Conservation (phyloP, 345 rosid genomes). For the Noccaea caerulescens region DNA sequence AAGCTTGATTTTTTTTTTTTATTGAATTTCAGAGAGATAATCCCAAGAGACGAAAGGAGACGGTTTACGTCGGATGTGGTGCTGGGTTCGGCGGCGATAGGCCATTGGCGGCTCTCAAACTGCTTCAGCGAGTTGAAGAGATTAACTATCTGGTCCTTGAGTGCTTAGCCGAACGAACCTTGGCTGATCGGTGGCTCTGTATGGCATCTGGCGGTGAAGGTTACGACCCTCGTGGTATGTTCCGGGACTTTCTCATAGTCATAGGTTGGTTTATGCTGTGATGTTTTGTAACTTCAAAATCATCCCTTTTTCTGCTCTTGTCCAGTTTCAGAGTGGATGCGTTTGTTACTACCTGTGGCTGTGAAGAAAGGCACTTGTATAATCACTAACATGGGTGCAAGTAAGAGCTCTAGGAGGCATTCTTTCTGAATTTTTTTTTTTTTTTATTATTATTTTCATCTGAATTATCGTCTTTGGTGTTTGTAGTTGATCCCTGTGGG, state of each 20-base stretch:
- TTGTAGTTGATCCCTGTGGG: constrained; percentile 74
- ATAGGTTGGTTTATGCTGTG: background rate
- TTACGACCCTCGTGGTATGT: constrained; percentile 74
- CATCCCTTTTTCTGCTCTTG: background rate
- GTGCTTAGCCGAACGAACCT: constrained; percentile 91
- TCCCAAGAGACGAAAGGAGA: constrained; percentile 62
- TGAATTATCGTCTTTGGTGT: background rate
- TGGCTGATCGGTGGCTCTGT: constrained; percentile 73
- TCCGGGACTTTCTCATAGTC: background rate
- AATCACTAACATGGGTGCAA: constrained; percentile 94
- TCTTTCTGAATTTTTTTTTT: background rate
- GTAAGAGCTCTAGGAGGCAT: constrained; percentile 44
- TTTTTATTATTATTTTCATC: background rate
- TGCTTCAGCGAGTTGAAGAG: constrained; percentile 69
- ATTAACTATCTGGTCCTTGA: constrained; percentile 86
- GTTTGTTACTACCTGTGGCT: constrained; percentile 74
- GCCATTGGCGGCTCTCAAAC: constrained; percentile 73
- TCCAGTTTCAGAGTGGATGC: constrained; percentile 89
- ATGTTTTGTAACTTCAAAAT: background rate
- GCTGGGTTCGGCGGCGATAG: constrained; percentile 95
- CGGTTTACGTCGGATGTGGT: constrained; percentile 86
- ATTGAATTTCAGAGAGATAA: constrained; percentile 60
- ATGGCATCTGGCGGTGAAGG: constrained; percentile 71
- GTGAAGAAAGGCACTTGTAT: constrained; percentile 72
- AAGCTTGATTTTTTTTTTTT: background rate